phyloP scores from a whole-genome alignment of 2,329 filamentous ascomycete species.

The Paecilomyces fulvus region DNA sequence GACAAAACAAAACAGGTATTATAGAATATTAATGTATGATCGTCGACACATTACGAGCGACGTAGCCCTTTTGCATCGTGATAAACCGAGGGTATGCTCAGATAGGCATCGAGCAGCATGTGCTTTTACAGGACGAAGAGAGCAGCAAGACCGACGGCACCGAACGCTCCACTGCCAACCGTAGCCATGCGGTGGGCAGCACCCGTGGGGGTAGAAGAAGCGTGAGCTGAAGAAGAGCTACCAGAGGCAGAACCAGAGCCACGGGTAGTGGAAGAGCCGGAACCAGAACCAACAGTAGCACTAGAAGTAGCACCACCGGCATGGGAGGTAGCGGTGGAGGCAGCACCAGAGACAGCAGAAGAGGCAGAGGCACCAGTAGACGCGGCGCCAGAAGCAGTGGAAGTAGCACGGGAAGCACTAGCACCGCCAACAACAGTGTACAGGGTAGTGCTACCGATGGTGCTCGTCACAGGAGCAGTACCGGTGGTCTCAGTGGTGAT shows the following conservation, averaged over 20 bases:
- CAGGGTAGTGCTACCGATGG: constrained; percentile 16
- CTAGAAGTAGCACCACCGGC: constrained; percentile 7
- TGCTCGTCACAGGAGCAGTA: constrained; percentile 10
- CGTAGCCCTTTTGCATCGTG: background rate
- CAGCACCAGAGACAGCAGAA: constrained; percentile 5
- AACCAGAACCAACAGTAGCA: constrained; percentile 4
- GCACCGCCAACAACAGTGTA: constrained; percentile 8
- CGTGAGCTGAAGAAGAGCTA: constrained; percentile 9
- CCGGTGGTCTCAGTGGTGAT: constrained; percentile 2
- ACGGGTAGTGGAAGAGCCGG: background rate
- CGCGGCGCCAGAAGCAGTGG: constrained; percentile 3
- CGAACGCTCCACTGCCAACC: constrained; percentile 24
- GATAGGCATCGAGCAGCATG: background rate
- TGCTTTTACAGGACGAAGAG: constrained; percentile 31
- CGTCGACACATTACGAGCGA: background rate
- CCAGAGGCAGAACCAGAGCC: constrained; percentile 2
- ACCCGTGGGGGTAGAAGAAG: constrained; percentile 8
- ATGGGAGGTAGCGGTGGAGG: constrained; percentile 11
- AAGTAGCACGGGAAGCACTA: constrained; percentile 7
- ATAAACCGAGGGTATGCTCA: background rate
- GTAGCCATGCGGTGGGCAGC: constrained; percentile 24
- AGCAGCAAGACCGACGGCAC: constrained; percentile 35
- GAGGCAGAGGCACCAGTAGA: constrained; percentile 8
- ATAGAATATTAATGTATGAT: background rate
- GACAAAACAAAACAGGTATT: background rate